phyloP scores from a whole-genome alignment of 2,329 filamentous ascomycete genomes.

The Colletotrichum orbiculare region DNA sequence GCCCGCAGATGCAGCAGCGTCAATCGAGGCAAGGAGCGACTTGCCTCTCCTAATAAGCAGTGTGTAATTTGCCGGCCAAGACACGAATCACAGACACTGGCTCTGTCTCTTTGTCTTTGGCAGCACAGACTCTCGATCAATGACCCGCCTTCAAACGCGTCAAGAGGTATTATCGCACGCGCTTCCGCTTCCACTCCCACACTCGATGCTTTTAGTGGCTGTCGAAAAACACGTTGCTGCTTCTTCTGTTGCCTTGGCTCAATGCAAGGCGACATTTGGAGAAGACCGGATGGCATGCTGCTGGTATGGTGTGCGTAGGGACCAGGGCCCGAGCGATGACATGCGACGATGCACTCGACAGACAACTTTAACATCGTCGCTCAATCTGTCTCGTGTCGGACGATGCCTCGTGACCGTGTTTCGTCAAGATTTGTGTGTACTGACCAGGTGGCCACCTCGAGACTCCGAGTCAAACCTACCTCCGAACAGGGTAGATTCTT shows the following conservation, averaged over 20 bases:
- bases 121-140: constrained; percentile 15
- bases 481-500: constrained; percentile 14
- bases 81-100: constrained; percentile 15
- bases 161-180: constrained; percentile 6
- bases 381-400: constrained; percentile 18
- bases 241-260: constrained; percentile 9
- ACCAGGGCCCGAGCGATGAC: not conserved
- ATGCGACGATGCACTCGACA: constrained; percentile 6
- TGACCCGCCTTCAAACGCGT: constrained; percentile 7
- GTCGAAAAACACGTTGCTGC: constrained; percentile 4
- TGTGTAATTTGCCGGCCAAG: constrained; percentile 6
- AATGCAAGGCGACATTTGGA: constrained; percentile 17
- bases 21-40: constrained; percentile 27
- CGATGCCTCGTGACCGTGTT: not conserved
- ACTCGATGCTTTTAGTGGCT: not conserved
- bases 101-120: not conserved
- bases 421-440: not conserved
- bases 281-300: no score
- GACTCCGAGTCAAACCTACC: not conserved
- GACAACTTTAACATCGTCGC: constrained; percentile 1
- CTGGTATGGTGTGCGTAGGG: no score
- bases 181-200: not conserved
- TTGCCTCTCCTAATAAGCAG: not conserved
- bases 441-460: no score
- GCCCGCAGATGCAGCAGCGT: not conserved